Conservation (phyloP, 371 early-diverging fungal species). For the Entomophthora muscae region DNA sequence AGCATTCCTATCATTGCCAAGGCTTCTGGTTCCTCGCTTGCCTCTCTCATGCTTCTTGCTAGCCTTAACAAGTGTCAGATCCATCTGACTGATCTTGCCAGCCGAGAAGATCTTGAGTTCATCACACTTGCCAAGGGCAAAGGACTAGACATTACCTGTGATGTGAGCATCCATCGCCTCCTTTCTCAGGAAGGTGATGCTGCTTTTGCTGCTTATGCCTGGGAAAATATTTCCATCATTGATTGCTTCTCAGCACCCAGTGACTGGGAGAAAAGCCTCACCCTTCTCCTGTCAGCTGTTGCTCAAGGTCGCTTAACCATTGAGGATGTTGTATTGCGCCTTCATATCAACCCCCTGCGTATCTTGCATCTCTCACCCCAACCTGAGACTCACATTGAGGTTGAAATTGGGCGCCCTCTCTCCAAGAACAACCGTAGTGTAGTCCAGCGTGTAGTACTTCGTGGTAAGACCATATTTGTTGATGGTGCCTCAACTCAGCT, state of each 20-base stretch:
- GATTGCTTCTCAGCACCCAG: constrained; percentile 59
- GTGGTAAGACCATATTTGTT: constrained; percentile 61
- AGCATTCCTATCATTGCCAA: constrained; percentile 37
- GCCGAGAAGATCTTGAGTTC: constrained; percentile 59
- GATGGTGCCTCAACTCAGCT: constrained; percentile 35
- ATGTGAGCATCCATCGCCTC: constrained; percentile 64
- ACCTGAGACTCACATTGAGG: constrained; percentile 76
- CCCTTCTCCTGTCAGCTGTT: constrained; percentile 69
- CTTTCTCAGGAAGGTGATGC: constrained; percentile 20
- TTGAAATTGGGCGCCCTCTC: constrained; percentile 34
- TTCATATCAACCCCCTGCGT: constrained; percentile 65
- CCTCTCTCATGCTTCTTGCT: constrained; percentile 68
- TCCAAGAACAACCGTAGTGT: constrained; percentile 24
- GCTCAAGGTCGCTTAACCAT: constrained; percentile 58
- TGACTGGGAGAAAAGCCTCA: constrained; percentile 32
- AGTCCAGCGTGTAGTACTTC: constrained; percentile 73
- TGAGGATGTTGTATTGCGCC: constrained; percentile 48
- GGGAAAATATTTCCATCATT: constrained; percentile 58
- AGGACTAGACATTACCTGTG: constrained; percentile 83
- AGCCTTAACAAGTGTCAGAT: constrained; percentile 60
- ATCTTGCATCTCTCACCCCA: constrained; percentile 80
- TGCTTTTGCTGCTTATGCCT: constrained; percentile 44
- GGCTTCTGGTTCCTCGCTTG: constrained; percentile 72
- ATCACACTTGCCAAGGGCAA: constrained; percentile 72
- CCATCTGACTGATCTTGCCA: constrained; percentile 71